Conservation (phyloP, 495 filamentous ascomycete genomes). For the Rostrohypoxylon terebratum region DNA sequence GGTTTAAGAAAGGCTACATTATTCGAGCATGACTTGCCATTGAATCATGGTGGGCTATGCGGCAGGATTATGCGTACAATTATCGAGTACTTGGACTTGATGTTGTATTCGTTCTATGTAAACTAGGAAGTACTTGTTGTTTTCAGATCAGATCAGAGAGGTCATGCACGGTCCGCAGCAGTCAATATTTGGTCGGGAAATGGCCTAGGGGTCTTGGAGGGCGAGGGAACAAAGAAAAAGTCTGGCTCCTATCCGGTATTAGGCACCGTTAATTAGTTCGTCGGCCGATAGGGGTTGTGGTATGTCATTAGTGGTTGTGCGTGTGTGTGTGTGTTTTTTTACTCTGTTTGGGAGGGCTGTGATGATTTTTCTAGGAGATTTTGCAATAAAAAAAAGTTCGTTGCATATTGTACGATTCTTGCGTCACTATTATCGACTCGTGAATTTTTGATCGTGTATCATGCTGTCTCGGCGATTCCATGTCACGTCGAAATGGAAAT, state of each 20-base stretch:
- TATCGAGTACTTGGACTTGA: slow-evolving; percentile 37
- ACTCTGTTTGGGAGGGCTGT: slow-evolving; percentile 34
- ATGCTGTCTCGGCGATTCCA: not conserved
- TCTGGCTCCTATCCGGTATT: slow-evolving; percentile 30
- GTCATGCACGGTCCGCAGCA: slow-evolving; percentile 26
- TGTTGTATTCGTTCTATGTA: slow-evolving; percentile 47
- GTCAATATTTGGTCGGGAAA: slow-evolving; percentile 35
- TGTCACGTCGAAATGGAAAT: not conserved
- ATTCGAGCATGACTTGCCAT: slow-evolving; percentile 13
- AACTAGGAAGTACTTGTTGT: slow-evolving; percentile 44
- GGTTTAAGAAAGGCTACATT: slow-evolving; percentile 40
- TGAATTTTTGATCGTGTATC: not conserved
- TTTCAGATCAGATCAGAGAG: slow-evolving; percentile 25
- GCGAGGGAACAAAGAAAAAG: slow-evolving; percentile 31
- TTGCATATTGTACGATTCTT: slow-evolving; percentile 26
- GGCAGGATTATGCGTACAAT: slow-evolving; percentile 27
- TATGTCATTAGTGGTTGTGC: slow-evolving; percentile 28
- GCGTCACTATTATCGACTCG: not conserved
- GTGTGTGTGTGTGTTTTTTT: not conserved
- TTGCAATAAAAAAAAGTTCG: slow-evolving; percentile 47
- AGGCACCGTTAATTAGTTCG: slow-evolving; percentile 42
- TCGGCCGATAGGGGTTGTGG: slow-evolving; percentile 28
- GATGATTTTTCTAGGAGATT: slow-evolving; percentile 40
- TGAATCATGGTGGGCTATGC: slow-evolving; percentile 14
- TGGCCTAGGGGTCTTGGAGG: slow-evolving; percentile 2